A percentile compares a stretch with the other conserved stretches of the same genome.
Evolutionary conservation across 257 asterid species (phyloP).

Genomic region (Gentiana dahurica): DNA sequence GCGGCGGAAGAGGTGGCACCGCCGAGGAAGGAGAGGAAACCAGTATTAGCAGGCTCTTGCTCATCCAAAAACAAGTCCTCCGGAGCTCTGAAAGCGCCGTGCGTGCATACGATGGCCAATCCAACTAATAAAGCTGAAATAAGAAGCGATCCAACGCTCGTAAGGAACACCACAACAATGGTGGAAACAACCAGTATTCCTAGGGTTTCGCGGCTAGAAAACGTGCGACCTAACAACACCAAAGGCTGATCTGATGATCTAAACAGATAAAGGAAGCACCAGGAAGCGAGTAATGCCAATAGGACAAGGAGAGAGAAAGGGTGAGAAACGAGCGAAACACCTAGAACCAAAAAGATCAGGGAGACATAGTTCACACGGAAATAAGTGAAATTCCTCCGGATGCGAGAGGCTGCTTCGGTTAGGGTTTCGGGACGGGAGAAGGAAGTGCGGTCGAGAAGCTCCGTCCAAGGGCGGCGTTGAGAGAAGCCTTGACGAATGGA

Average conservation of each 20-base stretch:
- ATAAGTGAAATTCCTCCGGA: slow-evolving; percentile 59
- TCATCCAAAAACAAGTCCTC: slow-evolving; percentile 85
- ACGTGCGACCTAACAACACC: slow-evolving; percentile 56
- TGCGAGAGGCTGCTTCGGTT: slow-evolving; percentile 76
- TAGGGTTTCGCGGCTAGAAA: slow-evolving; percentile 60
- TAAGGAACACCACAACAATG: slow-evolving; percentile 62
- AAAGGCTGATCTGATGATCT: slow-evolving; percentile 69
- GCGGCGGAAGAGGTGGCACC: slow-evolving; percentile 74
- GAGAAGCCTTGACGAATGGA: slow-evolving; percentile 55
- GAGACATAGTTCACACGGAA: slow-evolving; percentile 77
- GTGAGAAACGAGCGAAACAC: slow-evolving; percentile 68
- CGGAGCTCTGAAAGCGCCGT: slow-evolving; percentile 76
- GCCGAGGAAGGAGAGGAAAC: slow-evolving; percentile 68
- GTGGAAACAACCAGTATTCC: slow-evolving; percentile 55
- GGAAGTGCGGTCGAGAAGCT: slow-evolving; percentile 70
- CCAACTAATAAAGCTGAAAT: slow-evolving; percentile 72
- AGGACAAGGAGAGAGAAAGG: slow-evolving; percentile 68
- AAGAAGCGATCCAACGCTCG: slow-evolving; percentile 71
- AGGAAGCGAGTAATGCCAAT: slow-evolving; percentile 51
- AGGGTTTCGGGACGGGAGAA: slow-evolving; percentile 75
- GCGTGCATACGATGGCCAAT: slow-evolving; percentile 49
- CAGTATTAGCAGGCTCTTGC: slow-evolving; percentile 55
- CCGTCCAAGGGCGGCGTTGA: slow-evolving; percentile 89
- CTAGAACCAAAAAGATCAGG: slow-evolving; percentile 55
- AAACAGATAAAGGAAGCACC: slow-evolving; percentile 64